phyloP scores from a whole-genome alignment of 2,329 filamentous ascomycete genomes.

The Huntiella savannae region DNA sequence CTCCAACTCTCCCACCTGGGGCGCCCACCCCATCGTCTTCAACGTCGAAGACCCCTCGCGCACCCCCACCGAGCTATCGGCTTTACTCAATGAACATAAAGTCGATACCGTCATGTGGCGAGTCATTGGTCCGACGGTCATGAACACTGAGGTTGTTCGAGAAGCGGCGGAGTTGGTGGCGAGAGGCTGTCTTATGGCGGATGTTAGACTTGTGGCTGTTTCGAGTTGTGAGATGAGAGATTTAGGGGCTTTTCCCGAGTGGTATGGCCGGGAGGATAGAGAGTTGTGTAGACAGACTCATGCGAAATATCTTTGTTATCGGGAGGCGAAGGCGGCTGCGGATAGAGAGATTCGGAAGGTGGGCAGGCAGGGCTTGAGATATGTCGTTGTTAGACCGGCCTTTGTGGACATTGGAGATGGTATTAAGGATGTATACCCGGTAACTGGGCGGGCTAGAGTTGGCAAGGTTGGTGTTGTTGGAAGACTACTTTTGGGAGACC shows the following conservation, averaged over 20 bases:
- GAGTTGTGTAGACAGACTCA: slow-evolving; percentile 20
- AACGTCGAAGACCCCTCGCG: slow-evolving; percentile 20
- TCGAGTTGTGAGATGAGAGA: slow-evolving; percentile 26
- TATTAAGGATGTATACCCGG: no score
- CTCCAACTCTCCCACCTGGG: slow-evolving; percentile 19
- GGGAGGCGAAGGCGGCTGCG: slow-evolving; percentile 23
- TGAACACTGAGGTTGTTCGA: slow-evolving; percentile 23
- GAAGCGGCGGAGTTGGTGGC: slow-evolving; percentile 27
- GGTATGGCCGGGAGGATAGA: slow-evolving; percentile 23
- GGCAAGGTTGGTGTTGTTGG: no score
- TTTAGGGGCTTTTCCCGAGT: slow-evolving; percentile 19
- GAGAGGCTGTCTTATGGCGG: not conserved
- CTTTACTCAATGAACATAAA: slow-evolving; percentile 18
- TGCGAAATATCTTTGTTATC: slow-evolving; percentile 16
- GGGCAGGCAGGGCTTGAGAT: slow-evolving; percentile 19
- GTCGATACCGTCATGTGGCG: slow-evolving; percentile 19
- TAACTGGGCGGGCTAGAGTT: no score
- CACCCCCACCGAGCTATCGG: slow-evolving; percentile 19
- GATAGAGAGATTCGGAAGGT: slow-evolving; percentile 20
- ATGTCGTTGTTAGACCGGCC: slow-evolving; percentile 26
- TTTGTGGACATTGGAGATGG: no score
- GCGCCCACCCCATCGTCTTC: slow-evolving; percentile 24
- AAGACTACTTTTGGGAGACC: no score
- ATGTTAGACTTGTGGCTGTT: slow-evolving; percentile 23
- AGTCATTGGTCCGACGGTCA: slow-evolving; percentile 19